Conservation (phyloP, 1,284 basidiomycete genomes). For the Cryptococcus wingfieldii region DNA sequence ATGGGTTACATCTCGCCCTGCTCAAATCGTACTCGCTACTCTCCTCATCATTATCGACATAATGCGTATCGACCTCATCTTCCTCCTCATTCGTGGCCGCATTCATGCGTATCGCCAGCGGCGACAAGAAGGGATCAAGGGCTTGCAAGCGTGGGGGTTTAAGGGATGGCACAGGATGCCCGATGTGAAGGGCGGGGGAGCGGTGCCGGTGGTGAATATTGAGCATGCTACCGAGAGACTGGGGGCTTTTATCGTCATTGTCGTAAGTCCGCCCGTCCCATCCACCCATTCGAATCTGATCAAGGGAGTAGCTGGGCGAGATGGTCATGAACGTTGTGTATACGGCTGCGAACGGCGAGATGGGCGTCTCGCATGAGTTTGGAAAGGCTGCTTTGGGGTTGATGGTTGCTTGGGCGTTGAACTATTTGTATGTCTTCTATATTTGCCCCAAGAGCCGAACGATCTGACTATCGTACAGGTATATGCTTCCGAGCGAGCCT, state of each 20-base stretch:
- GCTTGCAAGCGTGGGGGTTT: background rate
- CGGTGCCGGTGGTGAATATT: constrained; percentile 47
- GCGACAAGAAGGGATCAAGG: background rate
- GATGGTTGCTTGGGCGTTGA: constrained; percentile 49
- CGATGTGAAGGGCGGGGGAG: constrained; percentile 9
- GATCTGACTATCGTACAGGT: constrained; percentile 13
- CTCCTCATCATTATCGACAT: constrained; percentile 29
- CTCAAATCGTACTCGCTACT: constrained; percentile 30
- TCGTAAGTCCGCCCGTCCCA: constrained; percentile 34
- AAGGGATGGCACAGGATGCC: constrained; percentile 14
- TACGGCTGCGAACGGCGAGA: constrained; percentile 10
- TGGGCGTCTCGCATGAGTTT: constrained; percentile 33
- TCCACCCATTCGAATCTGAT: background rate
- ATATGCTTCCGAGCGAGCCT: constrained; percentile 28
- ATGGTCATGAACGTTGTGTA: constrained; percentile 20
- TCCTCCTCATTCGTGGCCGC: constrained; percentile 5
- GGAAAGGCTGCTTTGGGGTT: constrained; percentile 46
- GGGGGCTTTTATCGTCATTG: constrained; percentile 47
- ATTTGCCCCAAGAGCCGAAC: background rate
- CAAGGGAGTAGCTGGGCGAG: constrained; percentile 1
- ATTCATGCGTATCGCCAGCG: background rate
- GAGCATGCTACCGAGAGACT: constrained; percentile 50
- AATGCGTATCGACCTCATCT: constrained; percentile 17
- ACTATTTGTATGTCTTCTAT: constrained; percentile 38
- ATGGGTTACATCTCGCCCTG: constrained; percentile 27